These are phyloP conservation scores for Fraxinus dipetala DNA, from an alignment of 305 asterid species.

Conservation along the genomic window DNA sequence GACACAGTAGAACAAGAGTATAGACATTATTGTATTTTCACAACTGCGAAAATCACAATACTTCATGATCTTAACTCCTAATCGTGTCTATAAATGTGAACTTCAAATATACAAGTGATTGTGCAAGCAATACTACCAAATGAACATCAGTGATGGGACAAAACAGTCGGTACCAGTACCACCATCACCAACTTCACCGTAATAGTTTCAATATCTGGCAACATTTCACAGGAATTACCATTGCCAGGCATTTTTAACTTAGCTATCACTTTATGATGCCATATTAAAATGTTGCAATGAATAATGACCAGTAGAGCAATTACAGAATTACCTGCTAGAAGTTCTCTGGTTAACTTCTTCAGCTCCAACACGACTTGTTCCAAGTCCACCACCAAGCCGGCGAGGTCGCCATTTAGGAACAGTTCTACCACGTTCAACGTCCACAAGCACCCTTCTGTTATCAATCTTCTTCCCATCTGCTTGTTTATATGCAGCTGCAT, in stretches of 20 bases:
- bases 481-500: slow-evolving; percentile 96
- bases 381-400: slow-evolving; percentile 98
- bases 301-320: background rate
- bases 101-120: no score
- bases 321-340: slow-evolving; percentile 55
- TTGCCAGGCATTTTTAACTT: slow-evolving; percentile 1
- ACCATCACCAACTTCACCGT: background rate
- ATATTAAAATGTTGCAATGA: background rate
- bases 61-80: background rate
- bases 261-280: background rate
- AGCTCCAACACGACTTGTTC: slow-evolving; percentile 84
- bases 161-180: background rate
- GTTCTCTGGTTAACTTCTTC: slow-evolving; percentile 62
- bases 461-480: slow-evolving; percentile 98
- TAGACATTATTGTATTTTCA: background rate
- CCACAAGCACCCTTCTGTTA: slow-evolving; percentile 90
- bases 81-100: background rate
- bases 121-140: background rate
- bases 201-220: background rate
- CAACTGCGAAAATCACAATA: background rate
- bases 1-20: background rate
- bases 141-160: background rate
- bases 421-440: slow-evolving; percentile 98
- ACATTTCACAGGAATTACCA: background rate
- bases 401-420: slow-evolving; percentile 99